Evolutionary conservation across 2,329 filamentous ascomycete genomes (phyloP).

Genomic region (Xylariaceae sp.): DNA sequence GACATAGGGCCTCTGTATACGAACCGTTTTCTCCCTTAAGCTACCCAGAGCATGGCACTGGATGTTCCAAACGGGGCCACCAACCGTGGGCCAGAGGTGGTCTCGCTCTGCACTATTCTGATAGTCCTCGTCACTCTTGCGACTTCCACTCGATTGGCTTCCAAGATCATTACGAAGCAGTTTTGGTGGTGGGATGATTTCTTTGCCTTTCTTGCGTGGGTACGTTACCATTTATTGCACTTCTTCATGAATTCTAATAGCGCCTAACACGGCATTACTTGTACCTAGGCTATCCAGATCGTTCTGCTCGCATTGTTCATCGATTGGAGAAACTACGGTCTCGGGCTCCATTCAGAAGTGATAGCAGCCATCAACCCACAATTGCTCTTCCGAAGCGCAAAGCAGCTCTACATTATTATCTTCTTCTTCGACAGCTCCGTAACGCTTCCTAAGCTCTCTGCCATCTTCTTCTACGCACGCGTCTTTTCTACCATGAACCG

Average conservation of each 20-base stretch:
- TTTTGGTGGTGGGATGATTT: slow-evolving; percentile 13
- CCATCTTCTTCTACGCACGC: slow-evolving; percentile 17
- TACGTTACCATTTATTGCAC: slow-evolving; percentile 4
- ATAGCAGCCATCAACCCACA: slow-evolving; percentile 5
- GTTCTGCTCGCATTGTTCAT: slow-evolving; percentile 7
- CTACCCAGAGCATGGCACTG: slow-evolving; percentile 6
- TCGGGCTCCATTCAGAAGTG: slow-evolving; percentile 10
- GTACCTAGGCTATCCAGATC: slow-evolving; percentile 12
- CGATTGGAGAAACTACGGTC: slow-evolving; percentile 10
- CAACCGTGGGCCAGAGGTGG: slow-evolving; percentile 12
- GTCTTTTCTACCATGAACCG: slow-evolving; percentile 13
- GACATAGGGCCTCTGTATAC: background rate
- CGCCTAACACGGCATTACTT: background rate
- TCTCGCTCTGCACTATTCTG: slow-evolving; percentile 9
- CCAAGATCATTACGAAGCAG: slow-evolving; percentile 8
- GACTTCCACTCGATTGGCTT: background rate
- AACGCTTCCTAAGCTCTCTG: slow-evolving; percentile 17
- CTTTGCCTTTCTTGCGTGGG: slow-evolving; percentile 7
- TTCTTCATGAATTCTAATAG: background rate
- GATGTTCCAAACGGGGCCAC: slow-evolving; percentile 12
- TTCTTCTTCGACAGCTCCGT: slow-evolving; percentile 19
- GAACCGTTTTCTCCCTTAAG: background rate
- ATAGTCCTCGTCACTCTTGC: slow-evolving; percentile 21
- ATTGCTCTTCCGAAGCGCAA: slow-evolving; percentile 7
- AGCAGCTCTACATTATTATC: slow-evolving; percentile 15